Base-by-base conservation (phyloP, 192 early-diverging fungal species). In the Allomyces arbusculus region DNA sequence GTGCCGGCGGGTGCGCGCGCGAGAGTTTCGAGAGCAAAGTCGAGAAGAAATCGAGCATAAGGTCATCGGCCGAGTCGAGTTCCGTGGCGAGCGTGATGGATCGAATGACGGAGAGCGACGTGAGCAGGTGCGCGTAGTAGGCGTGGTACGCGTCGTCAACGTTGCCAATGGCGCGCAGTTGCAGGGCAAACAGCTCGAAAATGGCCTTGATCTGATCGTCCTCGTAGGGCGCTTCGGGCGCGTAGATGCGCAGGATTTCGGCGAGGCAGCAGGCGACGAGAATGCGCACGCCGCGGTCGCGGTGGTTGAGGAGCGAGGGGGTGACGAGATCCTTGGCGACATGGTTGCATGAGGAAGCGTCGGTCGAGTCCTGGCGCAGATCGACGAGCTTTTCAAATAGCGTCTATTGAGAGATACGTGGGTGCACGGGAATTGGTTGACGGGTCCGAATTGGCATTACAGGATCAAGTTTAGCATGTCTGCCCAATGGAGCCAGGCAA, bases 211-310 rank as follows among this genome's bases (percentile, higher is more conserved):
- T 79, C 66, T 94, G 84, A 6, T 71, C 72, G 62, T 86, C 82
- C 61, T 67, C 80, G 74, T 95, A 96, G 11, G 95, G 95, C 6
- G 91, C 87, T 65, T 95, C 90, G 11, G 94, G 94, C 16, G 95
- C 95, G 72, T 87, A 93, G 11, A 99, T 76, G 23, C 92, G 80
- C 44, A 99, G 80, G 0, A 96, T 76, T 68, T 99, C 95, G 1
- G 92, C 89, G 44, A 95, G 77, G 73, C 92, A 96, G 73, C 90
- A 92, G 4, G 91, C 83, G 0, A 80, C 78, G 23, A 84, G 82
- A 23, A 83, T 80, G 28, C 78, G 78, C 20, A 95, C 86, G 20
- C 85, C 87, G 58, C 84, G 80, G 71, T 95, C 91, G 62, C 86
- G 89, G 76, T 95, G 89, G 40, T 72, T 67, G 12, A 89, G 63